These are phyloP conservation scores for Cinnamomum micranthum DNA, from an alignment of 164 flowering plant species.

Conservation along the genomic window DNA sequence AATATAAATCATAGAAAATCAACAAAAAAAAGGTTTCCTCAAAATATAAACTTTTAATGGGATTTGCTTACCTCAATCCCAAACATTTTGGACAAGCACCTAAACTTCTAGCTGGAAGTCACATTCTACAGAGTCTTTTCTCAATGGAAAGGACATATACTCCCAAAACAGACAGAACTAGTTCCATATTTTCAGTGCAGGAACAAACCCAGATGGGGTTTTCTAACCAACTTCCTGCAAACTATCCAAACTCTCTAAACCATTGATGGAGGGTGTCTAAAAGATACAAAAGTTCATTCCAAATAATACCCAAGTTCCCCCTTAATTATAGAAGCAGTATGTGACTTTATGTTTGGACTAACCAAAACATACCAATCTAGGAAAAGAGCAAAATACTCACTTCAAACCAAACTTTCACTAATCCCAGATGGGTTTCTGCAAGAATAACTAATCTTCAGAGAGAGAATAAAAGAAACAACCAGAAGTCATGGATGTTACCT, in stretches of 20 bases:
- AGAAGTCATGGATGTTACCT: neutral
- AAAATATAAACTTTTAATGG: too few species aligned
- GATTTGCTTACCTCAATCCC: too few species aligned
- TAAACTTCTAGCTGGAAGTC: neutral
- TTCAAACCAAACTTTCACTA: neutral
- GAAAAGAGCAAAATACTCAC: slow-evolving; percentile 1
- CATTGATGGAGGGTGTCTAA: neutral
- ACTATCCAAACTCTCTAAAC: neutral
- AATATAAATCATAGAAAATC: too few species aligned
- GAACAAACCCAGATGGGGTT: slow-evolving; percentile 2
- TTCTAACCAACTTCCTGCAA: neutral
- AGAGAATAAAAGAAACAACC: neutral
- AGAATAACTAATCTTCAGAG: neutral
- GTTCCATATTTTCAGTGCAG: neutral
- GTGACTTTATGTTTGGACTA: neutral
- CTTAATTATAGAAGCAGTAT: neutral
- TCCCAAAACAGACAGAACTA: neutral
- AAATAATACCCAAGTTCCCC: neutral
- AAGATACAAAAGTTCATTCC: neutral
- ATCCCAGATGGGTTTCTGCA: slow-evolving; percentile 8
- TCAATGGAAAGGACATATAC: neutral
- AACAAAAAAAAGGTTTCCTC: too few species aligned
- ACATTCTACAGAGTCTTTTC: neutral
- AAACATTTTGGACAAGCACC: neutral
- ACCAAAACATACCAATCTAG: neutral